Evolutionary conservation across 2,329 filamentous ascomycete genomes (phyloP).

Genomic region (Hyphodiscus sp.): DNA sequence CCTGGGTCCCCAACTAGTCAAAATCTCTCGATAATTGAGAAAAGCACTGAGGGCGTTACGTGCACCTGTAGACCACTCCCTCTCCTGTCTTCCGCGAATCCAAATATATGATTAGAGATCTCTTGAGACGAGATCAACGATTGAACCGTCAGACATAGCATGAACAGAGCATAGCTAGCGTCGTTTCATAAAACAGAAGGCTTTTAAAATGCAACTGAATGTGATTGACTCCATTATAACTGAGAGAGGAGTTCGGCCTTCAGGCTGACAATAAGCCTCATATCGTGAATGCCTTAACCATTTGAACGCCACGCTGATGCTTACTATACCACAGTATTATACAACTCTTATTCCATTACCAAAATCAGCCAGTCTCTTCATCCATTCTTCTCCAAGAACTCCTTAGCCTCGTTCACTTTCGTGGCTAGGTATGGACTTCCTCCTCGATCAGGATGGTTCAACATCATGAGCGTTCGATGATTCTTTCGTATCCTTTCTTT

Average conservation of each 20-base stretch:
- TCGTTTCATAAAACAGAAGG: background rate
- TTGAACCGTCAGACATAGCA: background rate
- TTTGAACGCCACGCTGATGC: conserved; percentile 25
- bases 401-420: conserved; percentile 98
- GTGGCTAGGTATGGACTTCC: conserved; percentile 94
- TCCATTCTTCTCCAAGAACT: conserved; percentile 75
- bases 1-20: too few relatives aligned
- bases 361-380: background rate
- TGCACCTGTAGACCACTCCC: too few relatives aligned
- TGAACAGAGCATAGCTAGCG: background rate
- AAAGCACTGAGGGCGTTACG: too few relatives aligned
- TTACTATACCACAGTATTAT: background rate
- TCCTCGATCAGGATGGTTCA: conserved; percentile 96
- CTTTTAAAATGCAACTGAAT: background rate
- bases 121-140: background rate
- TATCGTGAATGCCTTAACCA: conserved; percentile 2
- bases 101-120: too few relatives aligned
- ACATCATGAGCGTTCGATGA: conserved; percentile 89
- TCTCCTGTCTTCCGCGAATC: too few relatives aligned
- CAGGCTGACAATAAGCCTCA: conserved; percentile 1
- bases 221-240: background rate
- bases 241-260: conserved; percentile 20
- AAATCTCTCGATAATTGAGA: too few relatives aligned
- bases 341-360: conserved; percentile 1
- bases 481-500: conserved; percentile 95